Conservation (phyloP, 2,329 filamentous ascomycete species). For the Aspergillus viridinutans region DNA sequence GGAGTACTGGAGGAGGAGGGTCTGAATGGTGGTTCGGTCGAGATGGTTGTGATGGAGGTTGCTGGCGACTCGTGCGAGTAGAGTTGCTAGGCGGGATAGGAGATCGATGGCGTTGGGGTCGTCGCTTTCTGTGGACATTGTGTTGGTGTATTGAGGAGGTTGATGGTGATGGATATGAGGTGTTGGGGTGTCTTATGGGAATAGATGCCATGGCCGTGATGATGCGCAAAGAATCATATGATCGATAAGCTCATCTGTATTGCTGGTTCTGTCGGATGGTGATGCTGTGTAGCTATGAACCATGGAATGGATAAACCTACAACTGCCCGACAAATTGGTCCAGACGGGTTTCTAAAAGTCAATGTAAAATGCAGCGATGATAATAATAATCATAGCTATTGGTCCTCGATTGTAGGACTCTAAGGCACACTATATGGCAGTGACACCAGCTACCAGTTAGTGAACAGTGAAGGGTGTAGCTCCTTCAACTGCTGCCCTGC, state of each 20-base stretch:
- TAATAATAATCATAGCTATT: neutral
- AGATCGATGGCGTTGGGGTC: constrained; percentile 3
- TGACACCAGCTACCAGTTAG: neutral
- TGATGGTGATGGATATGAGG: neutral
- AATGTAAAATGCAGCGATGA: too few relatives aligned
- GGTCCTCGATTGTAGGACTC: neutral
- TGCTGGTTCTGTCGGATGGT: neutral
- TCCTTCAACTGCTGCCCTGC: neutral
- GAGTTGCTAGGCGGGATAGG: neutral
- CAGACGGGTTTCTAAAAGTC: neutral
- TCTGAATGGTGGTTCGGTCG: constrained; percentile 11
- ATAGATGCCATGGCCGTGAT: neutral
- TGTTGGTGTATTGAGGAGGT: neutral
- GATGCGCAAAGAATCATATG: neutral
- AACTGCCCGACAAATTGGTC: neutral
- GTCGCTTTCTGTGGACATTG: neutral
- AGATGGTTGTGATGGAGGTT: constrained; percentile 9
- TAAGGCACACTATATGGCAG: neutral
- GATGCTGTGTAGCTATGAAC: neutral
- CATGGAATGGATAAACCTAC: neutral
- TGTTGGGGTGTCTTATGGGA: neutral
- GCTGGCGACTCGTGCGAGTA: constrained; percentile 2
- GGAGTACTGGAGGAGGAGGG: constrained; percentile 14
- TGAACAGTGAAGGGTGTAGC: neutral
- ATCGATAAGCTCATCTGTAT: neutral